Evolutionary conservation across 2,329 filamentous ascomycete species (phyloP), one percentile per base, ranked within the genome.

Genomic region (Dactylellina cionopaga): DNA sequence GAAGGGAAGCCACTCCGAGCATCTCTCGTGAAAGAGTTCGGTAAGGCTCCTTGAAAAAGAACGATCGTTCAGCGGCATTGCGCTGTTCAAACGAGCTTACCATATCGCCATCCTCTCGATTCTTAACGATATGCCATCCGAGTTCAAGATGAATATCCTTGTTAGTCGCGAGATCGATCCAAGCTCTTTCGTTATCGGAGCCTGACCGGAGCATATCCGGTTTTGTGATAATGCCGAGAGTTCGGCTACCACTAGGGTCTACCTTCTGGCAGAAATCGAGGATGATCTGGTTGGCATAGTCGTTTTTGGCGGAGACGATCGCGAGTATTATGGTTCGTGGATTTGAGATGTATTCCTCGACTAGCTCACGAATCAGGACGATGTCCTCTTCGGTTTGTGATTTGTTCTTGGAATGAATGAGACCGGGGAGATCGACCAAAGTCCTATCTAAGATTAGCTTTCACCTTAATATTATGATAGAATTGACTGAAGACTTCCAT

Each of bases 321-420:
- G 85, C 84, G 0, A 89, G 79, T 1, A 89, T 86, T 59, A 90
- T 86, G 75, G 83, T 89, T n/a, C 86, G 82, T 10, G 80, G 77
- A 25, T 84, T 81, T n/a, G 76, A 76, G 82, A 90, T 87, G 75
- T 90, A 90, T 0, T 79, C 78, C 1, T 83, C 76, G 0, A 84
- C 82, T 9, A 88, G 79, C 0, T 82, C 76, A 4, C 79, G 74
- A 4, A 88, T 83, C 0, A 83, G 71, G 1, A 81, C 77, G 0
- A 83, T 81, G 47, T 85, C 84, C 1, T 77, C 76, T 2, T 78
- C 79, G 0, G 82, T 82, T 74, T 86, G 83, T 0, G 82, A 78
- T 35, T 82, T 82, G n/a, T 80, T 83, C n/a, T 82, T 79, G 0
- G 81, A 81, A 29, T 84, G 81, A 55, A 87, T 85, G 6, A 88